Evolutionary conservation across 805 yeast genomes (phyloP).

Genomic region (Cyberlindnera misumaiensis): DNA sequence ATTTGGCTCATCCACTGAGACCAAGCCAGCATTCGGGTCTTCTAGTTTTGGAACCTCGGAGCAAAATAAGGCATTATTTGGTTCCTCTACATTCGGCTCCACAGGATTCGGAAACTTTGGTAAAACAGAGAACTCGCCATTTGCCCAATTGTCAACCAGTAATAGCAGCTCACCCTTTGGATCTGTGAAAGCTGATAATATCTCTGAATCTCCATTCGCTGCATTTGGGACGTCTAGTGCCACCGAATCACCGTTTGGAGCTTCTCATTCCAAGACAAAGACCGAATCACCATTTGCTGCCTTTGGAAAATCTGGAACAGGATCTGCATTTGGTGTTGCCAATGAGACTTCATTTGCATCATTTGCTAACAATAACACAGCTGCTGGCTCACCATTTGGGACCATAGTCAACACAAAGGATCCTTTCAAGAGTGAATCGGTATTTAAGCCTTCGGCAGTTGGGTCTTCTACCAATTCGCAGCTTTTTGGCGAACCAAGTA

Average conservation of each 20-base stretch:
- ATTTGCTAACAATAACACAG: too few species aligned
- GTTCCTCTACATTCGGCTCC: constrained; percentile 17
- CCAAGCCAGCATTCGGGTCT: constrained; percentile 23
- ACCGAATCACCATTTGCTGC: constrained; percentile 8
- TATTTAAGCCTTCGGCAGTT: too few species aligned
- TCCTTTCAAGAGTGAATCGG: too few species aligned
- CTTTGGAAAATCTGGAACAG: constrained; percentile 1
- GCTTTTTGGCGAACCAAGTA: too few species aligned
- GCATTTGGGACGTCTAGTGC: constrained; percentile 9
- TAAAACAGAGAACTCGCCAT: constrained; percentile 6
- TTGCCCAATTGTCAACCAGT: constrained; percentile 1
- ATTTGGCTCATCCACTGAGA: constrained; percentile 10
- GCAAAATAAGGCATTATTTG: constrained; percentile 4
- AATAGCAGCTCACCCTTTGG: constrained; percentile 8
- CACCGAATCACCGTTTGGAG: constrained; percentile 19
- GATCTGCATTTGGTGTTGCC: neutral
- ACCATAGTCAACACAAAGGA: neutral
- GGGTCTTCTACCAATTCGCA: too few species aligned
- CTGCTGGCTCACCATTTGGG: neutral
- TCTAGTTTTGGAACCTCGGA: constrained; percentile 15
- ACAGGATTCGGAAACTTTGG: constrained; percentile 7
- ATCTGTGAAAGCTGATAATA: neutral
- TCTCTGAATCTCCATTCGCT: constrained; percentile 15
- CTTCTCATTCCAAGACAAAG: constrained; percentile 11
- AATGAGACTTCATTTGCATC: neutral